Percentiles rank a stretch among this genome's conserved stretches.
phyloP scores from a whole-genome alignment of 2,329 filamentous ascomycete species.

The Fusarium gaditjirri region DNA sequence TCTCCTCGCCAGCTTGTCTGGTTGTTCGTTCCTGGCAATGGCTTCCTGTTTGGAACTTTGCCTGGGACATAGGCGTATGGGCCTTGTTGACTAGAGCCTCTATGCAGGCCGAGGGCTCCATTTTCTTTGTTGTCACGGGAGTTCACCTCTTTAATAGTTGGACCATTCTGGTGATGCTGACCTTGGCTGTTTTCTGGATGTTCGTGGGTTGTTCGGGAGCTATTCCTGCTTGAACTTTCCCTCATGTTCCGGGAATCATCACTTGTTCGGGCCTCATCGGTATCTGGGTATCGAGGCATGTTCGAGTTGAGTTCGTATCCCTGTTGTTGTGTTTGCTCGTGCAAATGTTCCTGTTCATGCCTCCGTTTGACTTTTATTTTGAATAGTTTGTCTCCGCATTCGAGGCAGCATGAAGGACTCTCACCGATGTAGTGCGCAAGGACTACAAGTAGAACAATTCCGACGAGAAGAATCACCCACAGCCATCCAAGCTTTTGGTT shows the following conservation, averaged over 20 bases:
- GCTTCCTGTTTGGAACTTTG: neutral
- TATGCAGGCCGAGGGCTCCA: neutral
- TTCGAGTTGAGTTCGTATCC: fast-evolving
- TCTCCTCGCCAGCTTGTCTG: neutral
- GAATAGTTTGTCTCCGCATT: fast-evolving
- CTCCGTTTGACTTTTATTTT: neutral
- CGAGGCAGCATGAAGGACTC: fast-evolving
- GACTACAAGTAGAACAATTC: fast-evolving
- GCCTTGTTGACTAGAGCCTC: neutral
- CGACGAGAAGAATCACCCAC: fast-evolving
- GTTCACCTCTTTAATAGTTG: neutral
- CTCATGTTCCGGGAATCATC: fast-evolving
- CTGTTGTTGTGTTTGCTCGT: neutral
- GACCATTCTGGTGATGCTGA: fast-evolving
- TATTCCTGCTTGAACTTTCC: fast-evolving
- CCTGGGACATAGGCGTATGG: neutral
- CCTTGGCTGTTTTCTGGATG: neutral
- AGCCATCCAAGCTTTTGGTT: neutral
- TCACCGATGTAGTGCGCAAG: neutral
- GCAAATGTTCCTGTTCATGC: neutral
- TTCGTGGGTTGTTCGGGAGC: fast-evolving
- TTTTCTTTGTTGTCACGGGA: neutral
- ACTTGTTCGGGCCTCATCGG: fast-evolving
- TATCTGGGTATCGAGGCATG: fast-evolving
- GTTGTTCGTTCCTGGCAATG: neutral